Evolutionary conservation across 2,329 filamentous ascomycete genomes (phyloP), one percentile per base, ranked within the genome.

Genomic region (Decorospora gaudefroyi): DNA sequence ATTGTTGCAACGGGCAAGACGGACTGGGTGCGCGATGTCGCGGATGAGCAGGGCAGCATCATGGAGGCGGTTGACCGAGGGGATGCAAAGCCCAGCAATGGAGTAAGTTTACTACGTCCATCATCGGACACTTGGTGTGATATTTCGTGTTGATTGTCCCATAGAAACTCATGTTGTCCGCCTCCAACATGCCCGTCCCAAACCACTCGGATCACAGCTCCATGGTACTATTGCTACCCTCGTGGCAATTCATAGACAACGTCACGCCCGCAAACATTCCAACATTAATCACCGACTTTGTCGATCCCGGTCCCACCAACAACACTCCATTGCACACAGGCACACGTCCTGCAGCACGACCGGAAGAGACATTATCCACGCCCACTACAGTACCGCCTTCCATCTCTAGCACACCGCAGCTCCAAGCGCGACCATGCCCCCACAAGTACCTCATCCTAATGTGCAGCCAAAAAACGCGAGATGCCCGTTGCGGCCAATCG

Each of bases 1-100:
- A 76, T 99, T 21, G 90, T 97, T 11, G 93, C 90, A 16, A 99
- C 93, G n/a, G 89, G 90, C 49, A 96, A 96, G 80, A 81, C 85
- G 17, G 93, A 99, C 72, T 99, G 93, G 93, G 87, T 92, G 64
- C 76, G 88, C 48, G 87, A 95, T 74, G 88, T 96, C 4, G 62
- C 66, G 43, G 88, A 97, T 65, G 93, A 97, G 76, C 85, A 88
- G 57, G 79, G 76, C 32, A 80, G 76, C 44, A 70, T 82, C 39
- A 81, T 82, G 77, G 74, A 78, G 63, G 76, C 76, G 1, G 72
- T 78, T 9, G 74, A 72, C 48, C 73, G 74, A 55, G 74, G 75
- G 40, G 76, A 78, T 1, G 73, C 76, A 8, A 78, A 78, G 65
- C 85, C 85, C 1, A 78, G 70, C 17, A 88, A 88, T 52, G 87